Evolutionary conservation across 2,329 filamentous ascomycete genomes (phyloP).

Genomic region (Cladosporium sp.): DNA sequence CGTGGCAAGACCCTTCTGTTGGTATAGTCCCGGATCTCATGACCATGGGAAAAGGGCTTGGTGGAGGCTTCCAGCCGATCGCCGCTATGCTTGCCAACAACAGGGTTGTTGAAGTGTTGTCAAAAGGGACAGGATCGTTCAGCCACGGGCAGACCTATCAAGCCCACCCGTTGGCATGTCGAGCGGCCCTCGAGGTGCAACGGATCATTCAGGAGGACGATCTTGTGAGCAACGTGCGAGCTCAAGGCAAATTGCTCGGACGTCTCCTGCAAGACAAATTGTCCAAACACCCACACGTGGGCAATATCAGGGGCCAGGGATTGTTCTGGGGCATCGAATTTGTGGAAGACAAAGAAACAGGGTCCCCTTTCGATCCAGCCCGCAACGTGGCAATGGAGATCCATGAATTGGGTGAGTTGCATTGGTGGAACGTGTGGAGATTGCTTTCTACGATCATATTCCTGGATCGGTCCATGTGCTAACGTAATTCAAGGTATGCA

Average conservation of each 20-base stretch:
- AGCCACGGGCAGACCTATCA: constrained; percentile 60
- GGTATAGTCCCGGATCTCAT: constrained; percentile 57
- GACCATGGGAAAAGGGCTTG: constrained; percentile 60
- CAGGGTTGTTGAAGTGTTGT: constrained; percentile 45
- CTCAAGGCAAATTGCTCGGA: constrained; percentile 48
- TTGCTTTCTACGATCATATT: neutral
- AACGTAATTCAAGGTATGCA: constrained; percentile 31
- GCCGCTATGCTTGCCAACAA: constrained; percentile 53
- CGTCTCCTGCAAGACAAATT: constrained; percentile 40
- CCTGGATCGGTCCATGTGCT: neutral
- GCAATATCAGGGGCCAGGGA: constrained; percentile 56
- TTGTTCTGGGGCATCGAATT: constrained; percentile 57
- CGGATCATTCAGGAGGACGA: constrained; percentile 51
- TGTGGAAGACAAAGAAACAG: constrained; percentile 49
- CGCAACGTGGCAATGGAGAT: constrained; percentile 43
- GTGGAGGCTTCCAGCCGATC: constrained; percentile 57
- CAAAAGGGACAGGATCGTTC: constrained; percentile 43
- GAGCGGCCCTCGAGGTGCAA: constrained; percentile 59
- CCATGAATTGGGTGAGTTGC: constrained; percentile 43
- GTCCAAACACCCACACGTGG: constrained; percentile 45
- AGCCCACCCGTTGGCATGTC: constrained; percentile 53
- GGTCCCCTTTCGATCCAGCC: constrained; percentile 46
- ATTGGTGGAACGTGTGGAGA: neutral
- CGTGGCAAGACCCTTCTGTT: constrained; percentile 51
- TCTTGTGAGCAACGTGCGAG: constrained; percentile 52